Evolutionary conservation across 352 stramenopile species (phyloP).

Genomic region (Pythium myriotylum): DNA sequence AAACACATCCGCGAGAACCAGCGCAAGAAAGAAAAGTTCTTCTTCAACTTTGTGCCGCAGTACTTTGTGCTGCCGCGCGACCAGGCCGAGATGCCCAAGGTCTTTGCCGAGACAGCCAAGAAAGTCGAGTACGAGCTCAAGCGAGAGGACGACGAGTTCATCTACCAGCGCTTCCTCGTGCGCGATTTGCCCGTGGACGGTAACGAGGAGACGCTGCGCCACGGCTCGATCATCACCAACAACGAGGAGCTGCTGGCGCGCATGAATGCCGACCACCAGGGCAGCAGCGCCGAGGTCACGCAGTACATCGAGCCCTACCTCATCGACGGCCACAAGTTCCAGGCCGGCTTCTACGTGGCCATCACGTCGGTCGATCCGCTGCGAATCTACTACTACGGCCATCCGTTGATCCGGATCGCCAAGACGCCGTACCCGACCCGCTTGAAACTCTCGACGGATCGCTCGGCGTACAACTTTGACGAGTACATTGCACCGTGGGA

Average conservation of each 20-base stretch:
- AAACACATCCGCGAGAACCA: slow-evolving; percentile 50
- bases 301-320: slow-evolving; percentile 86
- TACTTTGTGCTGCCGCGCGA: slow-evolving; percentile 71
- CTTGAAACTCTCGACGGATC: slow-evolving; percentile 43
- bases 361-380: slow-evolving; percentile 85
- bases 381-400: slow-evolving; percentile 80
- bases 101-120: slow-evolving; percentile 52
- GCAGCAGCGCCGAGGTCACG: slow-evolving; percentile 60
- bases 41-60: slow-evolving; percentile 66
- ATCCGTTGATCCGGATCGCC: slow-evolving; percentile 74
- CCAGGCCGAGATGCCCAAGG: slow-evolving; percentile 39
- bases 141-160: slow-evolving; percentile 44
- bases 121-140: slow-evolving; percentile 59
- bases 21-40: slow-evolving; percentile 58
- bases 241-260: slow-evolving; percentile 50
- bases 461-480: slow-evolving; percentile 63
- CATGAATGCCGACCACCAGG: slow-evolving; percentile 48
- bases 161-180: slow-evolving; percentile 70
- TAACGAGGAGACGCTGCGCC: slow-evolving; percentile 34
- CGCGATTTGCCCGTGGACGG: slow-evolving; percentile 38
- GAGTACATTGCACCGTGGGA: slow-evolving; percentile 75
- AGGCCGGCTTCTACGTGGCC: slow-evolving; percentile 86
- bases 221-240: slow-evolving; percentile 41
- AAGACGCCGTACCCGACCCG: slow-evolving; percentile 59
- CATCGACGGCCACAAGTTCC: slow-evolving; percentile 88